Base-by-base conservation (phyloP, 2,329 filamentous ascomycete species). In the Aureobasidium vineae region DNA sequence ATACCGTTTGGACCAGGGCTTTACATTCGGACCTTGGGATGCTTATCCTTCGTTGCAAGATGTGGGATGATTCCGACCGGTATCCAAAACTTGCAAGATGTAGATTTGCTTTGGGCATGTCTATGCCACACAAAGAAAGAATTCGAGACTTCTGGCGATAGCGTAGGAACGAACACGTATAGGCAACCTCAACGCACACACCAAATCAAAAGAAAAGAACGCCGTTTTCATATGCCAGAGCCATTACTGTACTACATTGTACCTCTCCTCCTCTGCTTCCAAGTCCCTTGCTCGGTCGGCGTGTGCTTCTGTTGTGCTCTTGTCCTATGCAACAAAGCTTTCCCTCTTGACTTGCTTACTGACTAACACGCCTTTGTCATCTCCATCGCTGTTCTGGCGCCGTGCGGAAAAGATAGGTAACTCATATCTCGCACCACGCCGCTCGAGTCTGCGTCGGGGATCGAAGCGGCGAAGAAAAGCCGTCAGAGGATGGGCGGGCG, bases 291-390 rank as follows among this genome's bases (percentile, higher is more conserved):
- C 10, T 47, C 15, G 2, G 5, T 13, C 13, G 0, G 13, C 43
- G 8, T 21, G 21, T 11, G 2, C n/a, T 3, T 13, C 43, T 5
- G 8, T 10, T 21, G 21, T 26, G 43, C n/a, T n/a, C 8, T 47
- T 47, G 8, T 40, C 1, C 41, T 11, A 57, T 10, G 15, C 40
- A 21, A 59, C 26, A 21, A n/a, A 45, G 19, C 54, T 59, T 15
- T 64, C 61, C 19, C 49, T 28, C 26, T 64, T 64, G 61, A 64
- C 23, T 31, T 43, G 38, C 19, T 54, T 64, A 11, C 61, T 64
- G 47, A 64, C 61, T 23, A 64, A 26, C 1, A 64, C 59, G 5
- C 61, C 38, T 15, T 45, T 6, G 19, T 33, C 26, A 1, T 43
- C 38, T 33, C 13, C 45, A 13, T 63, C 31, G 23, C 59, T 63